Evolutionary conservation across 371 early-diverging fungal genomes (phyloP), one percentile per base, ranked within the genome.

Genomic region (Amoeboaphelidium occidentale): DNA sequence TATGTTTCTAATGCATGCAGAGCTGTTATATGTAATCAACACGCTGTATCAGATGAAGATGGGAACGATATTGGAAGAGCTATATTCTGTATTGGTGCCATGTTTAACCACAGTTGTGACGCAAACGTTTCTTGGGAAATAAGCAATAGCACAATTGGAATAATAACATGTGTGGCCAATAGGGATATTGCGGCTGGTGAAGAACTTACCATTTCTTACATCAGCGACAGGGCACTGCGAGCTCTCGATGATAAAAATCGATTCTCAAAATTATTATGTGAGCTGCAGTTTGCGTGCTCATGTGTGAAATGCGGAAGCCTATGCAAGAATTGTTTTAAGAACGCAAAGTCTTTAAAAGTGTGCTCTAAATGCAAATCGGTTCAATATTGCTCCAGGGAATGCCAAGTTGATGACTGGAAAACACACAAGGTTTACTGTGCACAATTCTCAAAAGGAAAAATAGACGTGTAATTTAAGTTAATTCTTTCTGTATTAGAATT

Each of bases 401-500:
- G n/a, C n/a, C n/a, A n/a, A n/a, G n/a, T n/a, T n/a, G n/a, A n/a
- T n/a, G n/a, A n/a, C n/a, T n/a, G n/a, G n/a, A n/a, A n/a, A n/a
- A n/a, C n/a, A n/a, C n/a, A n/a, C n/a, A n/a, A n/a, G n/a, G n/a
- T n/a, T n/a, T n/a, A n/a, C n/a, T n/a, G n/a, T n/a, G n/a, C n/a
- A n/a, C n/a, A n/a, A n/a, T n/a, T n/a, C n/a, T n/a, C n/a, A n/a
- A n/a, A n/a, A n/a, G n/a, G n/a, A n/a, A n/a, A n/a, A n/a, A n/a
- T n/a, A n/a, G n/a, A n/a, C n/a, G n/a, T n/a, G n/a, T n/a, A n/a
- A n/a, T n/a, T n/a, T n/a, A n/a, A n/a, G n/a, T n/a, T n/a, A n/a
- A n/a, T n/a, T n/a, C n/a, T n/a, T n/a, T n/a, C n/a, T n/a, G 27
- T 27, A 23, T 62, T 76, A 88, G 55, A 92, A 88, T 61, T 87